Conservation (phyloP, 305 asterid genomes). For the Fraxinus angustifolia region DNA sequence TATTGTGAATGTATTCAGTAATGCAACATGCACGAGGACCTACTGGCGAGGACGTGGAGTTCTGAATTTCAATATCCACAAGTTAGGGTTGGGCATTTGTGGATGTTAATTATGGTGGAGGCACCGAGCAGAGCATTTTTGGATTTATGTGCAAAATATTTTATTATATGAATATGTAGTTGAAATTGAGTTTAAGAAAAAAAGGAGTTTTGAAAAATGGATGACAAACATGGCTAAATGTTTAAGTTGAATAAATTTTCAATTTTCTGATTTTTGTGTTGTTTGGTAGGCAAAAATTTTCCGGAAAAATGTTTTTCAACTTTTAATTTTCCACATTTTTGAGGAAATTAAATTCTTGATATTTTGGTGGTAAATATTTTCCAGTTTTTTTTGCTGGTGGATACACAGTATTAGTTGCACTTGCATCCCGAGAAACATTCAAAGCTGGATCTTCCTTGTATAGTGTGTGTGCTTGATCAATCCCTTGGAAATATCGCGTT, state of each 20-base stretch:
- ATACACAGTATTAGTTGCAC: slow-evolving; percentile 89
- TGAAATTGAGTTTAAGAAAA: too few relatives aligned
- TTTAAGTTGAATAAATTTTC: too few relatives aligned
- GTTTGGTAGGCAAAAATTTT: too few relatives aligned
- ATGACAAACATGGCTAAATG: too few relatives aligned
- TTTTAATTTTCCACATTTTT: too few relatives aligned
- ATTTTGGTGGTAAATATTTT: too few relatives aligned
- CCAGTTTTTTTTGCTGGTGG: slow-evolving; percentile 56
- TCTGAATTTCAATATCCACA: slow-evolving; percentile 75
- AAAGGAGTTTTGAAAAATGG: too few relatives aligned
- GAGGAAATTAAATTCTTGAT: too few relatives aligned
- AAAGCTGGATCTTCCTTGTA: slow-evolving; percentile 91
- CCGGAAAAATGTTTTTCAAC: too few relatives aligned
- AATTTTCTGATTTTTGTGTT: too few relatives aligned
- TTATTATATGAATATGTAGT: too few relatives aligned
- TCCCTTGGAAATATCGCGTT: too few relatives aligned
- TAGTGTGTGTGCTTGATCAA: slow-evolving; percentile 63
- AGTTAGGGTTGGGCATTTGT: slow-evolving; percentile 97
- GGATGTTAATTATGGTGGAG: slow-evolving; percentile 97
- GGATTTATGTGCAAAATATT: slow-evolving; percentile 38
- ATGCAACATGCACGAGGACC: slow-evolving; percentile 66
- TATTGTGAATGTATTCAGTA: background rate
- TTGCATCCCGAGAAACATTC: slow-evolving; percentile 74
- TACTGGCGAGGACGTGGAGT: slow-evolving; percentile 79
- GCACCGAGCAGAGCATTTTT: slow-evolving; percentile 41